Evolutionary conservation across 805 yeast species (phyloP).

Genomic region (Jamesozyma hellenica): DNA sequence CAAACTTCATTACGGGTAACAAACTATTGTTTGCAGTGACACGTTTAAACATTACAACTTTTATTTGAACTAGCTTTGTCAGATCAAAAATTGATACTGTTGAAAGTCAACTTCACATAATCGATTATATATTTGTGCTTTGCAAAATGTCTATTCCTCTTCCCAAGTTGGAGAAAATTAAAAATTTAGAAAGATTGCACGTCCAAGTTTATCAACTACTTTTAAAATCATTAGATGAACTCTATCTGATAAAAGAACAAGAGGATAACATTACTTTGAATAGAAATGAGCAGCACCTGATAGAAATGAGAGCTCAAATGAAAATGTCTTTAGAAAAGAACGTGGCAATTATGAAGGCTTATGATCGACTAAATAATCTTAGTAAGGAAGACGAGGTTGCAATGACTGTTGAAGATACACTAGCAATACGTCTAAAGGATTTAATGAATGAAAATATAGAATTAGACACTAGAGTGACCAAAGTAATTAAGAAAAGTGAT

Average conservation of each 20-base stretch:
- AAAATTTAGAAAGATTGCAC: constrained; percentile 23
- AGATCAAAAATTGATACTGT: too few relatives aligned
- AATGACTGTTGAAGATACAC: constrained; percentile 8
- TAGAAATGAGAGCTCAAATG: constrained; percentile 14
- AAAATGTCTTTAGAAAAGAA: constrained; percentile 19
- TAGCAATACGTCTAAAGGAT: constrained; percentile 10
- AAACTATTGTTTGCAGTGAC: too few relatives aligned
- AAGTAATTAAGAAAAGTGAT: constrained; percentile 1
- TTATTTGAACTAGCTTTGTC: too few relatives aligned
- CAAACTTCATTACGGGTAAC: too few relatives aligned
- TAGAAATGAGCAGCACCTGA: neutral
- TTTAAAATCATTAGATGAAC: constrained; percentile 26
- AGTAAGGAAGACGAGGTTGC: neutral
- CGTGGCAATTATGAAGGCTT: constrained; percentile 14
- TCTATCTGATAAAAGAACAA: constrained; percentile 18
- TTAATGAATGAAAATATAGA: constrained; percentile 14
- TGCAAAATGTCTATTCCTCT: constrained; percentile 1
- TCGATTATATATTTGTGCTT: too few relatives aligned
- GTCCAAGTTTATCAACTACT: constrained; percentile 28
- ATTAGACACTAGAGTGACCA: constrained; percentile 10
- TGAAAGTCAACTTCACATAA: too few relatives aligned
- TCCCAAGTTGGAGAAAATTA: constrained; percentile 8
- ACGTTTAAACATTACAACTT: too few relatives aligned
- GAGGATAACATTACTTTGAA: constrained; percentile 1
- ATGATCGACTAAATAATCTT: constrained; percentile 8